Evolutionary conservation across 2,329 filamentous ascomycete genomes (phyloP).

Genomic region (Aspergillus brasiliensis): DNA sequence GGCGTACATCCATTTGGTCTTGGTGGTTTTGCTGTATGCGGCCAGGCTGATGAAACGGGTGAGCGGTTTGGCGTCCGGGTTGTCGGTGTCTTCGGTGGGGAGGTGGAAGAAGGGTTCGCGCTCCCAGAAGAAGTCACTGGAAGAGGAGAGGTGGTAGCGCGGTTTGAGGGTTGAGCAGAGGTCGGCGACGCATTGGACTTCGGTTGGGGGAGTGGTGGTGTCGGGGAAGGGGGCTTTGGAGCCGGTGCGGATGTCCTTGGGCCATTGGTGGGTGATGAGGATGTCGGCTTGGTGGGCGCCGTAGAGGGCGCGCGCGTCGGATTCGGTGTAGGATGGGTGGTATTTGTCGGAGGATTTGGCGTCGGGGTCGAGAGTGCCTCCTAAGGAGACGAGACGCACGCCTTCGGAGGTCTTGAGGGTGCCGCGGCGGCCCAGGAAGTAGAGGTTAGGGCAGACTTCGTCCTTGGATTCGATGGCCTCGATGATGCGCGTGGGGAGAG

Average conservation of each 20-base stretch:
- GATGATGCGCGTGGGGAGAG: conserved; percentile 71
- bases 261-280: conserved; percentile 85
- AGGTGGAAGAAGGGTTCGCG: conserved; percentile 86
- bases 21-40: conserved; percentile 71
- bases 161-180: conserved; percentile 79
- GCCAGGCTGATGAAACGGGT: conserved; percentile 93
- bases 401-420: conserved; percentile 88
- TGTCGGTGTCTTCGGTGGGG: conserved; percentile 53
- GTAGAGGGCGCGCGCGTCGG: conserved; percentile 73
- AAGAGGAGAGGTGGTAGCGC: conserved; percentile 84
- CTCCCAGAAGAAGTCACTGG: conserved; percentile 76
- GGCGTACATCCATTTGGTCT: conserved; percentile 65
- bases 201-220: conserved; percentile 53
- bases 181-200: conserved; percentile 72
- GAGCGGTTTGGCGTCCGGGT: conserved; percentile 60
- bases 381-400: conserved; percentile 81
- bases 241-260: conserved; percentile 67
- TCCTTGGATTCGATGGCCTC: conserved; percentile 73
- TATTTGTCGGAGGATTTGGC: conserved; percentile 62
- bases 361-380: conserved; percentile 62
- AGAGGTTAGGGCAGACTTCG: conserved; percentile 84
- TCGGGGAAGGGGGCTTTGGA: conserved; percentile 66
- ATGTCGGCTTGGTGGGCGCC: conserved; percentile 83
- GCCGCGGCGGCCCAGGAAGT: conserved; percentile 84
- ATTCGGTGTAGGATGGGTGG: conserved; percentile 73